phyloP scores from a whole-genome alignment of 768 basidiomycete genomes.

The Clavulina sp. region DNA sequence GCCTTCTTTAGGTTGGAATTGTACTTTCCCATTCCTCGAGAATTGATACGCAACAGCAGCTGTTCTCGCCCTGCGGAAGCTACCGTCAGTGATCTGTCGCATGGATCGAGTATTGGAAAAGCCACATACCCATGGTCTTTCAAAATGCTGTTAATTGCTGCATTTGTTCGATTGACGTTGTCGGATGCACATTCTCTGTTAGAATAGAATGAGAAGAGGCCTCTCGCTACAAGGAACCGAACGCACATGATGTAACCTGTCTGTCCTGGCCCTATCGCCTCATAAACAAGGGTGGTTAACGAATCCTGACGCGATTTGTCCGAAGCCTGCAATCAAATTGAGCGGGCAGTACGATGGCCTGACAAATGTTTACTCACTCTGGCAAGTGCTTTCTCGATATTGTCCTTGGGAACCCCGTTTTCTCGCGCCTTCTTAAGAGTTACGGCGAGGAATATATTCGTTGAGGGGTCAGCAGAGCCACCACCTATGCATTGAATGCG shows the following conservation, averaged over 20 bases:
- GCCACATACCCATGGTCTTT: neutral
- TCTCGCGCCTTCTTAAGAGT: neutral
- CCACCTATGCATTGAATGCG: neutral
- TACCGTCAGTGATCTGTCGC: no score
- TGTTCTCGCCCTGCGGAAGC: neutral
- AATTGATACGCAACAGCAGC: neutral
- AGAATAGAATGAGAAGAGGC: neutral
- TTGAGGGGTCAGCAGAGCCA: neutral
- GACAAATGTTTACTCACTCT: neutral
- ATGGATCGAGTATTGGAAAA: neutral
- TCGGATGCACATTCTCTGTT: slow-evolving; percentile 1
- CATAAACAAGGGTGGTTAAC: neutral
- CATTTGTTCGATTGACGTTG: neutral
- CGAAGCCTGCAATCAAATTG: neutral
- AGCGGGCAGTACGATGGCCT: neutral
- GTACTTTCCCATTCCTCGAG: neutral
- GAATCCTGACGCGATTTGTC: neutral
- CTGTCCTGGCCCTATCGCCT: slow-evolving; percentile 1
- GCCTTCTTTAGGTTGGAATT: neutral
- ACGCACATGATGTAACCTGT: neutral
- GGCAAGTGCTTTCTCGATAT: neutral
- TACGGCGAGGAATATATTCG: neutral
- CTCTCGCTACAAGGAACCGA: neutral
- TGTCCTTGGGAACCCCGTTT: slow-evolving; percentile 2
- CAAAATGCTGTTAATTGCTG: neutral